Base-by-base conservation (phyloP, 768 basidiomycete species). In the Leccinum obscurum region DNA sequence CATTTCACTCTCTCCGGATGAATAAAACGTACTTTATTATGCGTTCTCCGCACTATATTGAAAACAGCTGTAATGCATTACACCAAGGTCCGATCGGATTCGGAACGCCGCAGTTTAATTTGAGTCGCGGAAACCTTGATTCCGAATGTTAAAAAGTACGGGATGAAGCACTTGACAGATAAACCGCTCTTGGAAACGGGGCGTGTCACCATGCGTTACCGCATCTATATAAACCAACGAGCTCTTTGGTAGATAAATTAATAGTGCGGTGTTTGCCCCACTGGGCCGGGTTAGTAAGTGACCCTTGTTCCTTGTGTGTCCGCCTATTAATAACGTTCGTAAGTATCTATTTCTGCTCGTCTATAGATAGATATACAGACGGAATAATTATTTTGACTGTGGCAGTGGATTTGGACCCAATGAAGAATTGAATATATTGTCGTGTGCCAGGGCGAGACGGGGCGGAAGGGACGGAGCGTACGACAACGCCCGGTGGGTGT, bases 101-200 rank as follows among this genome's bases (percentile, higher is more conserved):
- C 22, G 56, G 17, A 50, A 52, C 50, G 32, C 57, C 56, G 39
- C 56, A n/a, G n/a, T n/a, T n/a, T n/a, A 58, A 13, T 22, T 35
- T 17, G 50, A 22, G 13, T 15, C 10, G 13, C 15, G 14, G 20
- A 22, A 4, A 30, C 28, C 6, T 26, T n/a, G 26, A 6, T 6
- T 56, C 32, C 20, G 26, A 3, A 39, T n/a, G 57, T 11, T 17
- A 44, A 34, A 30, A 32, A 22, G 13, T 9, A 28, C 28, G 4
- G 10, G 5, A 56, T 15, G n/a, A 30, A 22, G 22, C 14, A n/a
- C 13, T 14, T 41, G 30, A 7, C 10, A 14, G 5, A 8, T 55
- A 20, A 22, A 3, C 39, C 6, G 22, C 20, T 24, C 53, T 14
- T 10, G 35, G 48, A 34, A 28, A 28, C 7, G 3, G 17, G 2